Conservation (phyloP, 352 stramenopile species). For the Phytophthora brassicae region DNA sequence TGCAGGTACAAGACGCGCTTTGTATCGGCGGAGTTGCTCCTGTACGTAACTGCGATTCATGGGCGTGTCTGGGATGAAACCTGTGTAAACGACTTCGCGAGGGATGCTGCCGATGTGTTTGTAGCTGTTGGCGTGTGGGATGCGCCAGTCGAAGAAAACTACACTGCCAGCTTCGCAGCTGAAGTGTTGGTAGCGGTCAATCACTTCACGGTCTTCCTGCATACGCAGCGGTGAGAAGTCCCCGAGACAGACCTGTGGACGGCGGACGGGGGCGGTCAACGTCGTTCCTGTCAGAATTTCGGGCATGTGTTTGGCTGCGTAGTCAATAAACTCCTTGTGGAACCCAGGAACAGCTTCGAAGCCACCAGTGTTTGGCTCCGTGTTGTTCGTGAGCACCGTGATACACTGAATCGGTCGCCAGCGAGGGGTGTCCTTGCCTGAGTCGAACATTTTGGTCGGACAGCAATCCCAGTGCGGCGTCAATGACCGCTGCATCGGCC, state of each 20-base stretch:
- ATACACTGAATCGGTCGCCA: slow-evolving; percentile 92
- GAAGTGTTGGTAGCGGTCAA: slow-evolving; percentile 73
- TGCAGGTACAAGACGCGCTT: slow-evolving; percentile 51
- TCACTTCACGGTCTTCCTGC: slow-evolving; percentile 77
- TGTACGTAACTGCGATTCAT: slow-evolving; percentile 74
- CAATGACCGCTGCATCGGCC: slow-evolving; percentile 81
- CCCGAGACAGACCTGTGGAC: slow-evolving; percentile 79
- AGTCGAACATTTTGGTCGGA: slow-evolving; percentile 72
- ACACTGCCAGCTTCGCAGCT: slow-evolving; percentile 66
- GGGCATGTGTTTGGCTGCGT: slow-evolving; percentile 41
- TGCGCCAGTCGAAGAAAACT: slow-evolving; percentile 88
- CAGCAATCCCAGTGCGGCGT: slow-evolving; percentile 90
- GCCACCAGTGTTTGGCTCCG: slow-evolving; percentile 66
- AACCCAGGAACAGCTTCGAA: slow-evolving; percentile 88
- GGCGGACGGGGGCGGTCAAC: slow-evolving; percentile 20
- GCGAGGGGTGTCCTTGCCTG: slow-evolving; percentile 63
- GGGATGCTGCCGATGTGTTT: slow-evolving; percentile 58
- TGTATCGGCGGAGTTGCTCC: slow-evolving; percentile 78
- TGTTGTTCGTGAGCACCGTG: slow-evolving; percentile 77
- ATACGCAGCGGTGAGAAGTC: slow-evolving; percentile 88
- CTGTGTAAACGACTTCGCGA: slow-evolving; percentile 85
- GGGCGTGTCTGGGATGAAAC: slow-evolving; percentile 70
- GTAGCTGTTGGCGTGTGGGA: slow-evolving; percentile 89
- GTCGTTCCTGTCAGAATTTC: slow-evolving; percentile 13
- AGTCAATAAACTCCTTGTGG: slow-evolving; percentile 82